These are phyloP conservation scores for Neonectria punicea DNA, from an alignment of 2,329 filamentous ascomycete species.

Conservation along the genomic window DNA sequence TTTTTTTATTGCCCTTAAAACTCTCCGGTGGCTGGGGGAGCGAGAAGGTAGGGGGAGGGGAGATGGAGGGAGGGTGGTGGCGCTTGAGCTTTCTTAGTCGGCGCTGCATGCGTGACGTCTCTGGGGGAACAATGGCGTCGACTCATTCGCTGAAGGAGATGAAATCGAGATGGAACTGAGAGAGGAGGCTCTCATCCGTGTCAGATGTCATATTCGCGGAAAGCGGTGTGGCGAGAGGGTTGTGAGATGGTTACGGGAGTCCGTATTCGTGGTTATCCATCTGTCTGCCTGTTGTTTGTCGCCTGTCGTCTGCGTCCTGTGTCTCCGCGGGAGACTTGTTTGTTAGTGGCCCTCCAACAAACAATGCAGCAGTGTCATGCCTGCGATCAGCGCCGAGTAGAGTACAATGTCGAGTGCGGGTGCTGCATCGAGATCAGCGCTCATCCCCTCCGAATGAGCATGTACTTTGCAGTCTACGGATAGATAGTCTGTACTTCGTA, in stretches of 20 bases:
- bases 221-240: slow-evolving; percentile 13
- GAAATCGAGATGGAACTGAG: background rate
- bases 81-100: background rate
- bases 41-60: background rate
- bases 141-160: background rate
- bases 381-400: background rate
- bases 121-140: background rate
- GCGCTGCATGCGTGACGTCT: slow-evolving; percentile 31
- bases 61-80: background rate
- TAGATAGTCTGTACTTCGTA: too few species aligned
- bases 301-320: too few species aligned
- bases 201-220: slow-evolving; percentile 10
- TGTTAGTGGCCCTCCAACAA: too few species aligned
- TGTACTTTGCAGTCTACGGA: background rate
- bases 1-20: background rate
- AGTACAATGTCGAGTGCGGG: too few species aligned
- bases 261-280: too few species aligned
- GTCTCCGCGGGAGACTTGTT: too few species aligned
- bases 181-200: background rate
- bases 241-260: background rate
- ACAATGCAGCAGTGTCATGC: background rate
- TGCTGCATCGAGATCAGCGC: background rate
- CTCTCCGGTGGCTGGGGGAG: background rate
- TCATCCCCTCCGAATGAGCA: background rate
- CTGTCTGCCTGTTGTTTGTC: too few species aligned